phyloP scores from a whole-genome alignment of 345 rosid genomes.

The Garcia nutans region DNA sequence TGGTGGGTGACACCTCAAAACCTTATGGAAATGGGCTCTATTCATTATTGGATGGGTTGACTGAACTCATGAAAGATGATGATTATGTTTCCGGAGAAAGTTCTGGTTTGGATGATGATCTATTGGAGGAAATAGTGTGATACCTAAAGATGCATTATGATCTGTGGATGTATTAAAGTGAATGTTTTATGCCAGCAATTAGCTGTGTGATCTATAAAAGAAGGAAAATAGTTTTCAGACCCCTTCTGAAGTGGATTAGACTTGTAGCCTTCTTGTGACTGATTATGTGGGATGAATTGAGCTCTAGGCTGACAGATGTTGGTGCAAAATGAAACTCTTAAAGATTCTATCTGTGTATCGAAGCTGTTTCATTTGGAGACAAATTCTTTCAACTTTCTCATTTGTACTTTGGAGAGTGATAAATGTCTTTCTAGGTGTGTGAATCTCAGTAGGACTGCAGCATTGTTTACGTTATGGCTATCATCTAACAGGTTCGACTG shows the following conservation, averaged over 20 bases:
- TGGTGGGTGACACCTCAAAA: constrained; percentile 58
- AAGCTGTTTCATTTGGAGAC: neutral
- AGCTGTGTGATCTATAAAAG: too few species aligned
- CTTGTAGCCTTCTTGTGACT: neutral
- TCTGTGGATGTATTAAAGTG: too few species aligned
- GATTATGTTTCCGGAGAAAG: constrained; percentile 11
- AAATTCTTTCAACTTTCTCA: neutral
- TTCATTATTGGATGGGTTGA: constrained; percentile 54
- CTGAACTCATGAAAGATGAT: constrained; percentile 57
- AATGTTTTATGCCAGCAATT: too few species aligned
- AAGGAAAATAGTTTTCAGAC: too few species aligned
- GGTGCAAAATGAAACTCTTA: neutral
- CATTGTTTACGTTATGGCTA: neutral
- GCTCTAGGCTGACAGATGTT: neutral
- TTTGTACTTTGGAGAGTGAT: neutral
- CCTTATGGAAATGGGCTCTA: constrained; percentile 41
- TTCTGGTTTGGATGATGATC: constrained; percentile 8
- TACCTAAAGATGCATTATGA: neutral
- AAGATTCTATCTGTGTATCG: too few species aligned
- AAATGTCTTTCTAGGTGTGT: neutral
- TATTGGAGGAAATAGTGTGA: constrained; percentile 5
- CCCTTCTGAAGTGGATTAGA: neutral
- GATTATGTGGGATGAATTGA: neutral
- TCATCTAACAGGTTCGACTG: neutral
- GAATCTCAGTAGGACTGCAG: neutral